Conservation (phyloP, 2,329 filamentous ascomycete genomes). For the Aspergillus sp. region DNA sequence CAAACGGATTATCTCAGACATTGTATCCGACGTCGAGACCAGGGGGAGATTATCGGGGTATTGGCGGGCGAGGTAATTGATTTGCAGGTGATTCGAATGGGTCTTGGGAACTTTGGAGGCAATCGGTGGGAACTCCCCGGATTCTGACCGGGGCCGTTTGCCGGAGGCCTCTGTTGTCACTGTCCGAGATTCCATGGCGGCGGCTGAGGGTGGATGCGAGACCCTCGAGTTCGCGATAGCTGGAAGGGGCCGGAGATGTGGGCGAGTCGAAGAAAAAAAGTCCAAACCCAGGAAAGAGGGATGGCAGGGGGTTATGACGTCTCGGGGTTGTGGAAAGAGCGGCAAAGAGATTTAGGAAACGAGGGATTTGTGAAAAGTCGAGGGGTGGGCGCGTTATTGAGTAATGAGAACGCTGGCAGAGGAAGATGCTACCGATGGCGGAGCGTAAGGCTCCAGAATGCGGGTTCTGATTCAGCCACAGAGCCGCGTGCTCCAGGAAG, state of each 20-base stretch:
- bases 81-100: constrained; percentile 64
- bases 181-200: constrained; percentile 40
- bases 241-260: background rate
- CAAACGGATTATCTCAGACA: constrained; percentile 72
- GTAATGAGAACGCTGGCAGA: constrained; percentile 24
- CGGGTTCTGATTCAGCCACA: constrained; percentile 27
- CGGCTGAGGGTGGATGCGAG: background rate
- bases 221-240: constrained; percentile 6
- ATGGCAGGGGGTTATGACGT: background rate
- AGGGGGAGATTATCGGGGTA: constrained; percentile 65
- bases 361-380: constrained; percentile 16
- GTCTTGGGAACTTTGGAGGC: constrained; percentile 59
- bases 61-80: constrained; percentile 70
- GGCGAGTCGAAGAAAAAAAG: background rate
- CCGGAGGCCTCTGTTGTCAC: constrained; percentile 43
- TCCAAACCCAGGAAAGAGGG: constrained; percentile 1
- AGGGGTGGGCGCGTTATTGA: constrained; percentile 18
- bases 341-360: constrained; percentile 1
- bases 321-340: background rate
- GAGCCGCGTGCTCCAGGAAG: constrained; percentile 18
- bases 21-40: constrained; percentile 68
- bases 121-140: constrained; percentile 43
- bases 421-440: constrained; percentile 29
- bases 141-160: constrained; percentile 53
- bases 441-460: constrained; percentile 28